Base-by-base conservation (phyloP, 768 basidiomycete species). In the Tremella yokohamensis region DNA sequence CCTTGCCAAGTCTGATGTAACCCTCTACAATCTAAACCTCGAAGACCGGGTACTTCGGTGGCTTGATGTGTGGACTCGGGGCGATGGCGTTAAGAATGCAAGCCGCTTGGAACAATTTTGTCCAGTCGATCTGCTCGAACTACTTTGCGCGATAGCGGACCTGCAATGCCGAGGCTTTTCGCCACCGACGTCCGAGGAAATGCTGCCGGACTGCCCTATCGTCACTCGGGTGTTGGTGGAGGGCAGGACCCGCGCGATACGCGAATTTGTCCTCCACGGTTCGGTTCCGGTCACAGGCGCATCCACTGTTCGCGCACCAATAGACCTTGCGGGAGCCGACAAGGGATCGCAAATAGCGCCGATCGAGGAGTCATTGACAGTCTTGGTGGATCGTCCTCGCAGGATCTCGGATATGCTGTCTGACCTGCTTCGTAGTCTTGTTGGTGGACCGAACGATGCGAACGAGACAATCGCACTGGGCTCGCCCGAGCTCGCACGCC, bases 21-120 rank as follows among this genome's bases (percentile, higher is more conserved):
- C 87, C 18, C 77, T 97, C 15, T 89, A 89, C 76, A 83, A 87
- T 15, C 83, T 91, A 82, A 85, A 85, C 25, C 78, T 94, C n/a
- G 87, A 90, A 72, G 89, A 90, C 70, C 89, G 90, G 70, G 85
- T 89, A 2, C 72, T 92, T 15, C 82, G 79, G 52, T 96, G 94
- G 92, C 76, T 96, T 34, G 76, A 83, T 13, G 87, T 87, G 58
- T 94, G 90, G 88, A 77, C 75, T 37, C 73, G 82, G 11, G 70
- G 78, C n/a, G 70, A 79, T 73, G 73, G 75, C 38, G 76, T 81
- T 12, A 78, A 73, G 69, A 77, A 76, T 16, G 76, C 73, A 49
- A 73, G 77, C 1, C 79, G 79, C 51, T 78, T 85, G 74, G 81
- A 85, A 8, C 73, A 81, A 1, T 80, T 84, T 65, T 80, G 81